Evolutionary conservation across 441 rosid species (phyloP), one percentile per base, ranked within the genome.

Genomic region (Croton laevigatus): DNA sequence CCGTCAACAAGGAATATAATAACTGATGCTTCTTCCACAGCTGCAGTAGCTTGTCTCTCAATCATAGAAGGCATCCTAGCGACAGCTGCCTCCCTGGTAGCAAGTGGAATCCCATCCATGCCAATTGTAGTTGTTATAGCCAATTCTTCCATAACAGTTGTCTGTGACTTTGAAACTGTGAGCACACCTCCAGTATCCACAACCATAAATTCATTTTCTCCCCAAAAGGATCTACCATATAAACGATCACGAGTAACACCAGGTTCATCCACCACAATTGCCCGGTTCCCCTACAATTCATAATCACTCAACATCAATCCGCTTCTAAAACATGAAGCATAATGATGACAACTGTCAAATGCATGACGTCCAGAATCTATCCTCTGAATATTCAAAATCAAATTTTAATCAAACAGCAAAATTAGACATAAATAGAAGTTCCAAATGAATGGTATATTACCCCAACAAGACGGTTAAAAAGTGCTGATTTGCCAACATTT

Each of bases 11-110:
- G 89, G 63, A 94, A 94, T 78, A 94, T 77, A 73, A 90, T 81
- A 36, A 85, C 88, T 70, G 83, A 79, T 23, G 97, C 83, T 79
- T 94, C 98, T 54, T 91, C 98, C 8, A 94, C 89, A 75, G 97
- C 98, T 1, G 91, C 87, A 61, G 88, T 83, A 79, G 97, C 98
- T 84, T 94, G 98, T 74, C 82, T 90, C 86, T 94, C 97, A 71
- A 94, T 91, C 97, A 94, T 90, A 66, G 98, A 86, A 67, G 98
- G 97, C 97, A 94, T 91, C 83, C 92, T 88, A 19, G 97, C 93
- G 76, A 91, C 84, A 69, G 98, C 96, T 46, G 96, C 95, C 81
- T 91, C 97, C 80, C 95, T 90, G 12, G 92, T 60, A 23, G 89
- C 81, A 69, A 88, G 86, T 0, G 98, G 83, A 81, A 94, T 88